Evolutionary conservation across 140 eudicot species (phyloP).

Genomic region (Ambrosia hybrid): DNA sequence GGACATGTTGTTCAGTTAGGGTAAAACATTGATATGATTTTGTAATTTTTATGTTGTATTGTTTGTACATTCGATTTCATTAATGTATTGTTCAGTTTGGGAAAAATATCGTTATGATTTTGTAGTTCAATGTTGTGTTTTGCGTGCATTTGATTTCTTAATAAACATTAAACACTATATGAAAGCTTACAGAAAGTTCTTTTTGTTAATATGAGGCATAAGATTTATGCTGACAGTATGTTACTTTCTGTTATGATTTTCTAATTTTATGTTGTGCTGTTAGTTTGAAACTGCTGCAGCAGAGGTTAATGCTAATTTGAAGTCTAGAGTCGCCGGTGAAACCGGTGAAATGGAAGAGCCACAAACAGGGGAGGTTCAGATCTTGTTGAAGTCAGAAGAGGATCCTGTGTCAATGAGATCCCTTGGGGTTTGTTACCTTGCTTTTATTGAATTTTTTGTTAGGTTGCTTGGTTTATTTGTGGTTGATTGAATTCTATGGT

Average conservation of each 20-base stretch:
- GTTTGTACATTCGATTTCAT: no score
- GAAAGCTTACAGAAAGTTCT: slow-evolving; percentile 13
- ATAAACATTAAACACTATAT: neutral
- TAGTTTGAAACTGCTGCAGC: slow-evolving; percentile 99
- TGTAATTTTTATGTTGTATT: no score
- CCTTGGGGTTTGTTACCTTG: slow-evolving; percentile 68
- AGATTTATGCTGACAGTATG: no score
- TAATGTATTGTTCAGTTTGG: no score
- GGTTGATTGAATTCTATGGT: neutral
- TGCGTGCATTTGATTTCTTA: no score
- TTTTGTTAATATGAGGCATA: neutral
- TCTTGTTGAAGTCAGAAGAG: slow-evolving; percentile 78
- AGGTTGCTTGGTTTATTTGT: neutral
- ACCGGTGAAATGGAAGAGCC: slow-evolving; percentile 98
- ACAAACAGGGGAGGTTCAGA: slow-evolving; percentile 88
- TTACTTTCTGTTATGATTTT: no score
- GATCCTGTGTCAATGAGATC: slow-evolving; percentile 89
- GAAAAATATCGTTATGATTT: no score
- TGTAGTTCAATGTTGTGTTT: no score
- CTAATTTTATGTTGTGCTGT: slow-evolving; percentile 5
- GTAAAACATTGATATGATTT: no score
- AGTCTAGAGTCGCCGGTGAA: slow-evolving; percentile 83
- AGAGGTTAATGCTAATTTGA: slow-evolving; percentile 78
- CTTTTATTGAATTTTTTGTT: neutral
- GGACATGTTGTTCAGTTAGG: no score